Evolutionary conservation across 169 alveolate genomes (phyloP).

Genomic region (Fabrea salina): DNA sequence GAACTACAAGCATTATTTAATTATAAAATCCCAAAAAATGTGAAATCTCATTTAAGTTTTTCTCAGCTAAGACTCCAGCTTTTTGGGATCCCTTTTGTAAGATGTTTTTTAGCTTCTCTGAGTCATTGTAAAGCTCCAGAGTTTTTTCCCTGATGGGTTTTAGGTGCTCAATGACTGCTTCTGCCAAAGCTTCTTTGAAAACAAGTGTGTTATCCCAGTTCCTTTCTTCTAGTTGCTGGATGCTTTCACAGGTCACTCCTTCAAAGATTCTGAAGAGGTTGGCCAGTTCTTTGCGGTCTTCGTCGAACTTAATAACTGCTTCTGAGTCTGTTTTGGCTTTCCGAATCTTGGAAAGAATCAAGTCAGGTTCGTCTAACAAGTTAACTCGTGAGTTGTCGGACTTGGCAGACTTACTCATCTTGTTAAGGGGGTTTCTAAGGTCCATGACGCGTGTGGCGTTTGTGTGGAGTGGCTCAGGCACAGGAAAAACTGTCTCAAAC

Average conservation of each 20-base stretch:
- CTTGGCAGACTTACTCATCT: constrained; percentile 72
- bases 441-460: constrained; percentile 67
- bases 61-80: constrained; percentile 40
- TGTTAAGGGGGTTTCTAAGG: constrained; percentile 62
- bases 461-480: constrained; percentile 36
- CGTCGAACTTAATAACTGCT: constrained; percentile 36
- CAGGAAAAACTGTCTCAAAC: constrained; percentile 31
- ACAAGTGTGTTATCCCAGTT: constrained; percentile 11
- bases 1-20: neutral
- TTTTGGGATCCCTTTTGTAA: constrained; percentile 47
- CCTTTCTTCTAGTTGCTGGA: constrained; percentile 24
- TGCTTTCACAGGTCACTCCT: constrained; percentile 33
- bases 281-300: constrained; percentile 49
- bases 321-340: constrained; percentile 75
- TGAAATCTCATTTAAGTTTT: constrained; percentile 35
- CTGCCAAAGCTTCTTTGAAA: constrained; percentile 38
- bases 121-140: constrained; percentile 22
- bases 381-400: constrained; percentile 57
- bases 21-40: neutral
- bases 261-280: constrained; percentile 60
- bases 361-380: constrained; percentile 67
- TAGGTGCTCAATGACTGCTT: constrained; percentile 24
- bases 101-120: constrained; percentile 33
- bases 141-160: constrained; percentile 59
- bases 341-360: constrained; percentile 55